Conservation (phyloP, 208 protist species). For the Acanthamoeba lenticulata region DNA sequence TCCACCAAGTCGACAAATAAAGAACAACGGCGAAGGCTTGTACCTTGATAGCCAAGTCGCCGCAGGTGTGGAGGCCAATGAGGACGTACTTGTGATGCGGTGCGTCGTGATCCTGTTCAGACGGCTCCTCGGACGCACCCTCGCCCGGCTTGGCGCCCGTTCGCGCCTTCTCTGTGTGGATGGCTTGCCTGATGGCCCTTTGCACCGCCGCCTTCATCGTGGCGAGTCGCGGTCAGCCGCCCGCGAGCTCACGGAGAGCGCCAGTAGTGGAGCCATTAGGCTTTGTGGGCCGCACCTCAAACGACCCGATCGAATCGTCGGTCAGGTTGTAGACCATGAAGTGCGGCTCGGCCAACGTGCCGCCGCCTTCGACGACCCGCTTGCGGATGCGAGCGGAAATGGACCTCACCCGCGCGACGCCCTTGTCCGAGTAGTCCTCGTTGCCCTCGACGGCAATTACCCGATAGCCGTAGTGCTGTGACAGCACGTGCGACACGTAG, state of each 20-base stretch:
- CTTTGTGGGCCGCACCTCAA: not conserved
- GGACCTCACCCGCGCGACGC: not conserved
- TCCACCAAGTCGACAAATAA: not conserved
- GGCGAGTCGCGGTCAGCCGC: no score
- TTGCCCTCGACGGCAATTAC: conserved; percentile 62
- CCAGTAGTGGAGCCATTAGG: no score
- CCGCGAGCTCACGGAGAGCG: no score
- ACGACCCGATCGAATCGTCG: conserved; percentile 45
- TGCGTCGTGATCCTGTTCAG: not conserved
- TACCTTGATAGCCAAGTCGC: conserved; percentile 25
- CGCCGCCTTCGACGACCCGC: not conserved
- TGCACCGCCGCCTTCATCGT: not conserved
- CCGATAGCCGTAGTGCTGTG: conserved; percentile 56
- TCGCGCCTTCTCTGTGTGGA: not conserved
- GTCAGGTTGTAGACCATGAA: conserved; percentile 55
- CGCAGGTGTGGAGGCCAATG: conserved; percentile 57
- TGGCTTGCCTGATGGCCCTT: conserved; percentile 9
- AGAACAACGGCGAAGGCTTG: not conserved
- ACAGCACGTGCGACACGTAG: conserved; percentile 56
- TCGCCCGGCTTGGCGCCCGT: not conserved
- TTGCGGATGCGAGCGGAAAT: not conserved
- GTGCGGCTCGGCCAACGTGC: conserved; percentile 22
- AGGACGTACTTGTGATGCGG: not conserved
- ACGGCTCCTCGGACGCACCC: not conserved
- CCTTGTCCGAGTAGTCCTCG: conserved; percentile 54